Base-by-base conservation (phyloP, 1,284 basidiomycete species). In the Ceratobasidium sp. region DNA sequence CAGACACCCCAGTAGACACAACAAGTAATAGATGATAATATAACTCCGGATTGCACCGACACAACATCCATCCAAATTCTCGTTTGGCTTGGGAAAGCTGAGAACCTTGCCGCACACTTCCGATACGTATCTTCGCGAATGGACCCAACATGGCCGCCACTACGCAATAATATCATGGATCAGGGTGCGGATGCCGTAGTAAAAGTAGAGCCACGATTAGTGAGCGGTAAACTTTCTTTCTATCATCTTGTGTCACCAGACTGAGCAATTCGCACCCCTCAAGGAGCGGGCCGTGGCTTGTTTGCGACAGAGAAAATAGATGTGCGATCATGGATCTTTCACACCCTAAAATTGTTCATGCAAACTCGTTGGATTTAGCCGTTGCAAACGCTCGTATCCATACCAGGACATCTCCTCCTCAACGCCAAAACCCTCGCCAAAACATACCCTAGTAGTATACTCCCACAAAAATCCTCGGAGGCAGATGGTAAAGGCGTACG, bases 201-300 rank as follows among this genome's bases (percentile, higher is more conserved):
- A 8, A 59, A 61, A 34, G 68, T 61, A 72, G 68, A 72, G 22
- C 68, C 68, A 3, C 56, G 46, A 9, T 9, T 49, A 24, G 68
- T 72, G 31, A 4, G 29, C 7, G 68, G 68, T 72, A 51, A 27
- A 37, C 16, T 39, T 16, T 54, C 7, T 24, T 34, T 4, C 53
- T 59, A 3, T 6, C 27, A 41, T 9, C 51, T 11, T 48, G 19
- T 56, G 13, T 9, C 39, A 5, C 22, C 56, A 8, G 37, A 13
- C 7, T 34, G n/a, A 34, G 11, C 6, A n/a, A 53, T 34, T 8
- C 3, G 9, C n/a, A 14, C 27, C 11, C 43, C 61, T 3, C 11
- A 66, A 91, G 90, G 87, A 78, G 86, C 88, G 41, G 93, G 92
- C 19, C 85, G 89, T 81, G 93, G 92, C 11, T 83, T 95, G 31